A percentile compares a stretch with the other conserved stretches of the same genome.
These are phyloP conservation scores for Trichophyton simii DNA, from an alignment of 2,329 filamentous ascomycete genomes.

Conservation along the genomic window DNA sequence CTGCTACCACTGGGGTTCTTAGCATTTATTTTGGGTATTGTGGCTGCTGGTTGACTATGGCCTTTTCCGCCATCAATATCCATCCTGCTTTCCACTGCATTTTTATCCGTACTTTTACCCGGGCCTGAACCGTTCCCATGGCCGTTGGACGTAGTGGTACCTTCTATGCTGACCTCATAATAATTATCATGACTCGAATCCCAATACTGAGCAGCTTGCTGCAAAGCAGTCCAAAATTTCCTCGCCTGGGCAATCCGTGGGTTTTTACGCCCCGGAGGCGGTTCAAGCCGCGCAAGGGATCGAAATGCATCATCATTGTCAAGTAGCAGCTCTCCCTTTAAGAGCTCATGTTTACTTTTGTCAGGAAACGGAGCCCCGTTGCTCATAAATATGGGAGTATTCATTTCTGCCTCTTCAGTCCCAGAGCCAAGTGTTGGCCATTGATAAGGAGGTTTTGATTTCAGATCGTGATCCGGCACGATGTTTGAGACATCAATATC, in stretches of 20 bases:
- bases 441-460: conserved; percentile 27
- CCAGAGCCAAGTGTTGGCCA: conserved; percentile 22
- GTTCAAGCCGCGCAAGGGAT: conserved; percentile 39
- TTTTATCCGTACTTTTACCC: conserved; percentile 11
- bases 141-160: conserved; percentile 4
- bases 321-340: conserved; percentile 40
- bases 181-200: conserved; percentile 48
- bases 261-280: conserved; percentile 32
- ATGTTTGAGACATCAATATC: conserved; percentile 27
- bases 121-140: conserved; percentile 6
- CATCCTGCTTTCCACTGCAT: conserved; percentile 11
- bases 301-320: conserved; percentile 47
- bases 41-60: not conserved
- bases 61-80: not conserved
- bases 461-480: conserved; percentile 24
- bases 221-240: conserved; percentile 48
- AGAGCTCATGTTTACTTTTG: conserved; percentile 37
- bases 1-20: conserved; percentile 10
- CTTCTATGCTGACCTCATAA: conserved; percentile 28
- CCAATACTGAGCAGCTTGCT: conserved; percentile 51
- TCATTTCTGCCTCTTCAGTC: conserved; percentile 12
- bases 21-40: not conserved
- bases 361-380: conserved; percentile 39
- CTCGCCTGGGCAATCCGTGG: conserved; percentile 44
- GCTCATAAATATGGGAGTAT: conserved; percentile 24